A percentile compares a stretch with the other conserved stretches of the same genome.
phyloP scores from a whole-genome alignment of 163 green algal genomes.

The Volvox carteri region DNA sequence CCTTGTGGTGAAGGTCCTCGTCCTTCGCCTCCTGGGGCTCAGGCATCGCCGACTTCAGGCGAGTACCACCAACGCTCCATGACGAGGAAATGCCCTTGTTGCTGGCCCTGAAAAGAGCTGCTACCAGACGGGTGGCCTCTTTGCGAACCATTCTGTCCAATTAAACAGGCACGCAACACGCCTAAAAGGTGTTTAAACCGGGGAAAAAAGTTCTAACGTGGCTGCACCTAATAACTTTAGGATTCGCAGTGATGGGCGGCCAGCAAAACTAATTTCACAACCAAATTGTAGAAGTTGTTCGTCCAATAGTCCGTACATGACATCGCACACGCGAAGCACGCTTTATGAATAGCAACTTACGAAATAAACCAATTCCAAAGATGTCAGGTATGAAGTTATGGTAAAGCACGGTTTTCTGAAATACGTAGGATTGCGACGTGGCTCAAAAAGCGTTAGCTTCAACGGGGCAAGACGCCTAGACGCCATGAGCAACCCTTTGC shows the following conservation, averaged over 20 bases:
- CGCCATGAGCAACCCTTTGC: too few species aligned
- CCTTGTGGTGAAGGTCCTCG: slow-evolving; percentile 66
- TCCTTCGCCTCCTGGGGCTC: slow-evolving; percentile 31
- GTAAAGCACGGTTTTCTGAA: neutral
- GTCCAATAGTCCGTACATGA: neutral
- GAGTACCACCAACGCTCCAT: slow-evolving; percentile 40
- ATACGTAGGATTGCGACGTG: neutral
- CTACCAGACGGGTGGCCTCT: slow-evolving; percentile 27
- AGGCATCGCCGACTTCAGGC: slow-evolving; percentile 51
- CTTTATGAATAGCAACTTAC: too few species aligned
- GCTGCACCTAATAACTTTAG: too few species aligned
- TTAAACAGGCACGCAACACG: neutral
- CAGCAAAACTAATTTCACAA: too few species aligned
- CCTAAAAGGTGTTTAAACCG: too few species aligned
- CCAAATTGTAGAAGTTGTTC: slow-evolving; percentile 13
- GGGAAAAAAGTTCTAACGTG: too few species aligned
- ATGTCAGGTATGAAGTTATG: neutral
- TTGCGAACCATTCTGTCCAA: slow-evolving; percentile 35
- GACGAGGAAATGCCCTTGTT: slow-evolving; percentile 10
- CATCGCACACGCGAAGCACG: neutral
- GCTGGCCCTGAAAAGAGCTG: slow-evolving; percentile 30
- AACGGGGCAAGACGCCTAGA: too few species aligned
- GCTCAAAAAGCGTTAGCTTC: neutral
- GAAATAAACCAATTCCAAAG: too few species aligned
- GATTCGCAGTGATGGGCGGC: too few species aligned